Evolutionary conservation across 2,329 filamentous ascomycete genomes (phyloP).

Genomic region (Aspergillus neotritici): DNA sequence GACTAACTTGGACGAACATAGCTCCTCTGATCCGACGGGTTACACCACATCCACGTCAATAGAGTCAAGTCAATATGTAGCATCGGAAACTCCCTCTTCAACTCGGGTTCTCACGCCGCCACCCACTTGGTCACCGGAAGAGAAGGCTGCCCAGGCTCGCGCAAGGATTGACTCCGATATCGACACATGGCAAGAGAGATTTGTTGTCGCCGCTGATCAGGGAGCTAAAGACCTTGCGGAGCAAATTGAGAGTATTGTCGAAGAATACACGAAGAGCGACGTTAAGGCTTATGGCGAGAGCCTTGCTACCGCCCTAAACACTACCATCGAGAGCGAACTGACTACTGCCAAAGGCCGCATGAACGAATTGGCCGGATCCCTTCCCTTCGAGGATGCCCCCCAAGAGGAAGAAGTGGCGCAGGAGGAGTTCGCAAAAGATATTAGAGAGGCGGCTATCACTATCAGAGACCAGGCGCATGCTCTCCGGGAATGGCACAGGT

Average conservation of each 20-base stretch:
- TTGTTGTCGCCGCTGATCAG: slow-evolving; percentile 76
- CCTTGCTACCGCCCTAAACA: slow-evolving; percentile 63
- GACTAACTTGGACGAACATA: slow-evolving; percentile 12
- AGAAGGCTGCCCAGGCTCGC: slow-evolving; percentile 41
- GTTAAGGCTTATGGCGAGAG: slow-evolving; percentile 36
- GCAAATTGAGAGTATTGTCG: slow-evolving; percentile 64
- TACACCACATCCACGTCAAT: slow-evolving; percentile 17
- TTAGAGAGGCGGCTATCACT: slow-evolving; percentile 63
- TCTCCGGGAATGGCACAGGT: slow-evolving; percentile 69
- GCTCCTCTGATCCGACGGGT: slow-evolving; percentile 18
- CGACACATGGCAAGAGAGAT: slow-evolving; percentile 80
- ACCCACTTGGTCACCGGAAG: slow-evolving; percentile 41
- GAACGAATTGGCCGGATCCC: slow-evolving; percentile 46
- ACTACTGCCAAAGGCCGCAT: slow-evolving; percentile 63
- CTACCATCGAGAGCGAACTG: slow-evolving; percentile 60
- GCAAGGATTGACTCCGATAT: slow-evolving; percentile 73
- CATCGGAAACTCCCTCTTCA: slow-evolving; percentile 19
- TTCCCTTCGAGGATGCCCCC: slow-evolving; percentile 56
- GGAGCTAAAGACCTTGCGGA: slow-evolving; percentile 64
- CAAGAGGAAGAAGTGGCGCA: slow-evolving; percentile 48
- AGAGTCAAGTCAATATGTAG: slow-evolving; percentile 13
- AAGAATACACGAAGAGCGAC: slow-evolving; percentile 63
- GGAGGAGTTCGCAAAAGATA: slow-evolving; percentile 48
- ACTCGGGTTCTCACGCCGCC: slow-evolving; percentile 23
- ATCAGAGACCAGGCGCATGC: slow-evolving; percentile 74